Percentiles rank a stretch among this genome's conserved stretches.
phyloP scores from a whole-genome alignment of 2,329 filamentous ascomycete species.

The Rhynchosporium secalis region DNA sequence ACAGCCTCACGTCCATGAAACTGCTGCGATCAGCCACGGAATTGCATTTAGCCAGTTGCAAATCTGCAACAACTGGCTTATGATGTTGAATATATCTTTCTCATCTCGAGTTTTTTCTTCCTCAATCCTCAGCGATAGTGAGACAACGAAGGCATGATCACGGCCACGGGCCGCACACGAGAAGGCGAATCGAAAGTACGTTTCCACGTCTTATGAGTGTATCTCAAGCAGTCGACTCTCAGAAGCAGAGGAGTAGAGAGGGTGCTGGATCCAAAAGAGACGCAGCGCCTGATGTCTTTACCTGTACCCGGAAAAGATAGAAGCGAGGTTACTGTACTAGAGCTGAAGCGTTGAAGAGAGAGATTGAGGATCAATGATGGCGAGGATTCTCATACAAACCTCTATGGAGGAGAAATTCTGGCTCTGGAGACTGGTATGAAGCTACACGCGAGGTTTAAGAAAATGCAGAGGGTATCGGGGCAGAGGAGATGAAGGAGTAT shows the following conservation, averaged over 20 bases:
- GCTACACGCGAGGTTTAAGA: constrained; percentile 1
- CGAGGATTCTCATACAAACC: neutral
- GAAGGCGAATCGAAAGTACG: neutral
- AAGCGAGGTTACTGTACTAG: neutral
- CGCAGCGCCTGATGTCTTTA: neutral
- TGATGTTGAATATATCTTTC: neutral
- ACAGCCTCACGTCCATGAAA: neutral
- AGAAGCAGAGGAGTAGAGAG: neutral
- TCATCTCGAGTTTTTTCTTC: neutral
- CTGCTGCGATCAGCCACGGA: neutral
- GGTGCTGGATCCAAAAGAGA: neutral
- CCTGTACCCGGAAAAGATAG: neutral
- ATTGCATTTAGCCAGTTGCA: constrained; percentile 4
- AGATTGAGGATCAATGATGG: neutral
- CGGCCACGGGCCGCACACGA: constrained; percentile 1
- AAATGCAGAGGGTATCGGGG: constrained; percentile 2
- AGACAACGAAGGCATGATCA: neutral
- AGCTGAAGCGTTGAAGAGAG: neutral
- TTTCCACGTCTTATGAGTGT: too few relatives aligned
- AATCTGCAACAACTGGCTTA: neutral
- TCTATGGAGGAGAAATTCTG: neutral
- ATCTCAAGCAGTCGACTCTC: neutral
- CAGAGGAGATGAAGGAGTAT: neutral
- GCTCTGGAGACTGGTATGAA: neutral
- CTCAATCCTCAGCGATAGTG: neutral